These are phyloP conservation scores for Gaertneriomyces sp. DNA, from an alignment of 192 early-diverging fungal genomes.

Conservation along the genomic window DNA sequence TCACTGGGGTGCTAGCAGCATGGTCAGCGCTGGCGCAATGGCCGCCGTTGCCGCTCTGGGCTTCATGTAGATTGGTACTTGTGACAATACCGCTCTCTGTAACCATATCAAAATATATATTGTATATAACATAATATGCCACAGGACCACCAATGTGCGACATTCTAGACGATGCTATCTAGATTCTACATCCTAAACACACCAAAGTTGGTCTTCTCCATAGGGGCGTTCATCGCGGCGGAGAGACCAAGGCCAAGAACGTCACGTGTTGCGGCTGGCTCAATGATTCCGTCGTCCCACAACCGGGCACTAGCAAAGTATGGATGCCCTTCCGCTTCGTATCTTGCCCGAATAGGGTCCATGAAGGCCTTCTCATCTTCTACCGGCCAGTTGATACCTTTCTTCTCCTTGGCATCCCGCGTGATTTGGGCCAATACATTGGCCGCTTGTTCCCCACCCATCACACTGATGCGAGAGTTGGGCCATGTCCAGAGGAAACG, in stretches of 20 bases:
- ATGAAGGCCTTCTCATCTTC: conserved; percentile 83
- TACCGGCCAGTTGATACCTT: conserved; percentile 67
- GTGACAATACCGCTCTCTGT: no score
- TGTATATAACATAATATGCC: no score
- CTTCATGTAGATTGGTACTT: no score
- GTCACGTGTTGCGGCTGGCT: conserved; percentile 80
- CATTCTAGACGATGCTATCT: no score
- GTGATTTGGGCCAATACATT: conserved; percentile 74
- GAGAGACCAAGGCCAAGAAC: conserved; percentile 82
- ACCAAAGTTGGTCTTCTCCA: conserved; percentile 77
- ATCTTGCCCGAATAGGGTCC: conserved; percentile 72
- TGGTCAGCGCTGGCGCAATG: no score
- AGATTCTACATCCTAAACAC: conserved; percentile 90
- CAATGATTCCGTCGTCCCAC: conserved; percentile 95
- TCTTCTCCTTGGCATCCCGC: conserved; percentile 73
- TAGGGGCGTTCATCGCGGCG: conserved; percentile 70
- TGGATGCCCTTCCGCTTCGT: conserved; percentile 92
- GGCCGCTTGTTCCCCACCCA: conserved; percentile 97
- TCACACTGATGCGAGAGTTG: conserved; percentile 84
- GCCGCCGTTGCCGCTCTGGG: no score
- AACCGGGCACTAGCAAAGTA: conserved; percentile 83
- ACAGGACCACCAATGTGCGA: no score
- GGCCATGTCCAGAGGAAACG: conserved; percentile 98
- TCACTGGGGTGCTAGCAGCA: no score
- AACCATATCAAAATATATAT: no score